These are phyloP conservation scores for Monilinia vaccinii-corymbosi DNA, from an alignment of 2,329 filamentous ascomycete genomes.

Conservation along the genomic window DNA sequence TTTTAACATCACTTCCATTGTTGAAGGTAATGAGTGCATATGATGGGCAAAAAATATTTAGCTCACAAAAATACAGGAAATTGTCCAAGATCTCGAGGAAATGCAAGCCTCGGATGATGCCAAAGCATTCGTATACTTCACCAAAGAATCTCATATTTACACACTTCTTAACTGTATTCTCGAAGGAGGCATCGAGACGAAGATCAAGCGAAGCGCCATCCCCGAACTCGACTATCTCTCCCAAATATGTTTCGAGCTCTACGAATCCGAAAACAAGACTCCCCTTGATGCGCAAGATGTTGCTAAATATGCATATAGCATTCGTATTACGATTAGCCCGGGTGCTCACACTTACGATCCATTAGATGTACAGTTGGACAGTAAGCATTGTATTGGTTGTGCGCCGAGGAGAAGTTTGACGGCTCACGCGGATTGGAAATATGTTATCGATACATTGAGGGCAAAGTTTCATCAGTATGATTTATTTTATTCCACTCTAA, in stretches of 20 bases:
- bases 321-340: conserved; percentile 90
- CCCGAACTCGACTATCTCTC: conserved; percentile 95
- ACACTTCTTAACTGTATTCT: conserved; percentile 96
- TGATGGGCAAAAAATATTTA: not conserved
- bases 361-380: conserved; percentile 91
- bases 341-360: conserved; percentile 96
- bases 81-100: conserved; percentile 93
- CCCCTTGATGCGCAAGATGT: conserved; percentile 25
- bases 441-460: conserved; percentile 89
- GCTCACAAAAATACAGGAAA: conserved; percentile 51
- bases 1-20: conserved; percentile 85
- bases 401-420: conserved; percentile 85
- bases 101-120: conserved; percentile 91
- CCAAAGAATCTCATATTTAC: conserved; percentile 98
- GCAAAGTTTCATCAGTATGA: conserved; percentile 90
- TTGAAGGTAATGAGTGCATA: conserved; percentile 41
- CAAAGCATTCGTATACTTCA: conserved; percentile 98
- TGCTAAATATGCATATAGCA: conserved; percentile 72
- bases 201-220: conserved; percentile 90
- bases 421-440: conserved; percentile 87
- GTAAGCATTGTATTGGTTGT: conserved; percentile 91
- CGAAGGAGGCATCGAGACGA: conserved; percentile 92
- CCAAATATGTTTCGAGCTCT: conserved; percentile 96
- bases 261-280: conserved; percentile 72
- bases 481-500: not conserved